These are phyloP conservation scores for Xylaria sp. DNA, from an alignment of 2,329 filamentous ascomycete genomes.

Conservation along the genomic window DNA sequence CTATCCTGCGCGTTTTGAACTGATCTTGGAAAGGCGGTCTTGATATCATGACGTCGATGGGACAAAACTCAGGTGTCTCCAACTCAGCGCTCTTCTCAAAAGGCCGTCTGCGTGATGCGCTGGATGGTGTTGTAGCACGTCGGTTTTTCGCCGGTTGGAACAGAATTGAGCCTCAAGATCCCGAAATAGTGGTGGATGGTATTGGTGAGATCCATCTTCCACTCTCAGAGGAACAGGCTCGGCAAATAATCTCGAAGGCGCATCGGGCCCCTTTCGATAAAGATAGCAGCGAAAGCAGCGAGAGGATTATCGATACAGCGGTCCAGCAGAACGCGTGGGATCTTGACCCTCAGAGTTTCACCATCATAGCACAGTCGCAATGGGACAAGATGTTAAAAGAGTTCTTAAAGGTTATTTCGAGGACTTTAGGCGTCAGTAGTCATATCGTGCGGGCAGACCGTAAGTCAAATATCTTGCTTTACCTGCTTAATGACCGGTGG, in stretches of 20 bases:
- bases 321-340: slow-evolving; percentile 57
- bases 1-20: neutral
- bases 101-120: neutral
- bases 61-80: neutral
- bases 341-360: slow-evolving; percentile 53
- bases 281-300: slow-evolving; percentile 49
- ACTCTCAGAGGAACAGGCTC: slow-evolving; percentile 39
- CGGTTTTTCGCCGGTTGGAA: slow-evolving; percentile 1
- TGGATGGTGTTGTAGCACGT: slow-evolving; percentile 15
- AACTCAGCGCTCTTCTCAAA: neutral
- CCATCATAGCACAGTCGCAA: slow-evolving; percentile 41
- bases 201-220: slow-evolving; percentile 41
- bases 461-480: neutral
- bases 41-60: neutral
- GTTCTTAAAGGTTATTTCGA: neutral
- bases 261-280: slow-evolving; percentile 53
- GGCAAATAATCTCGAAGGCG: slow-evolving; percentile 43
- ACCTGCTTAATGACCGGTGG: neutral
- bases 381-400: slow-evolving; percentile 3
- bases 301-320: slow-evolving; percentile 54
- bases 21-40: neutral
- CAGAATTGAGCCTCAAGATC: slow-evolving; percentile 1
- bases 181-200: slow-evolving; percentile 12
- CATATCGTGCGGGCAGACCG: slow-evolving; percentile 48
- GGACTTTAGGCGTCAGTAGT: slow-evolving; percentile 49